Evolutionary conservation across 2,329 filamentous ascomycete species (phyloP).

Genomic region (Penicillium carneum): DNA sequence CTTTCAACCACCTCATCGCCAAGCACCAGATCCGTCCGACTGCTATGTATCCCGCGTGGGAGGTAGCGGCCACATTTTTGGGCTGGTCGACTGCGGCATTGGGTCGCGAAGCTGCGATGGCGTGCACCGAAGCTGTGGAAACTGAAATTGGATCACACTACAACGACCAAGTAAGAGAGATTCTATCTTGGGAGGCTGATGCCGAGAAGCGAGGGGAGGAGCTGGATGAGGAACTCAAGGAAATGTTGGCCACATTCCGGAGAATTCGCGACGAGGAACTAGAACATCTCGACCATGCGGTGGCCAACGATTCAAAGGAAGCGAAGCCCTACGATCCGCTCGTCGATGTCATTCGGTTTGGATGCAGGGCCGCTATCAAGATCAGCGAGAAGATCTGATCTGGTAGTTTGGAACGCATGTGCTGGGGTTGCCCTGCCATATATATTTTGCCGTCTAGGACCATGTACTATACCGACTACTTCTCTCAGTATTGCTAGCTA

Average conservation of each 20-base stretch:
- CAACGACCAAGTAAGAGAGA: slow-evolving; percentile 82
- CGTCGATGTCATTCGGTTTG: slow-evolving; percentile 84
- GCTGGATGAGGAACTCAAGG: slow-evolving; percentile 76
- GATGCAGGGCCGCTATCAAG: slow-evolving; percentile 92
- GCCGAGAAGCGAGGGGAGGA: slow-evolving; percentile 81
- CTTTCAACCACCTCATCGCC: slow-evolving; percentile 82
- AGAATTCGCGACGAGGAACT: slow-evolving; percentile 93
- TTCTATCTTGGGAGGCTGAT: slow-evolving; percentile 80
- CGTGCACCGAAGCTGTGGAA: slow-evolving; percentile 96
- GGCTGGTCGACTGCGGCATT: slow-evolving; percentile 90
- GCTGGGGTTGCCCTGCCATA: not conserved
- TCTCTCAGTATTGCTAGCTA: not conserved
- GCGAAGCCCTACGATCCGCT: slow-evolving; percentile 89
- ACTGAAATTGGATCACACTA: slow-evolving; percentile 97
- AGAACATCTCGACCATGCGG: slow-evolving; percentile 93
- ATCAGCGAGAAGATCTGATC: slow-evolving; percentile 64
- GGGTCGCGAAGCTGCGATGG: slow-evolving; percentile 95
- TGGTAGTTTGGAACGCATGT: too few species aligned
- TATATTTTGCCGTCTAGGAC: not conserved
- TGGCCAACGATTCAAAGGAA: slow-evolving; percentile 89
- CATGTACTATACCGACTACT: slow-evolving; percentile 15
- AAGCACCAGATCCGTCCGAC: slow-evolving; percentile 91
- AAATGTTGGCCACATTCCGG: slow-evolving; percentile 75
- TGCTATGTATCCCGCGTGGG: slow-evolving; percentile 90
- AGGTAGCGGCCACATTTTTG: slow-evolving; percentile 76